Conservation (phyloP, 2,329 filamentous ascomycete genomes). For the Lachnellula arida region DNA sequence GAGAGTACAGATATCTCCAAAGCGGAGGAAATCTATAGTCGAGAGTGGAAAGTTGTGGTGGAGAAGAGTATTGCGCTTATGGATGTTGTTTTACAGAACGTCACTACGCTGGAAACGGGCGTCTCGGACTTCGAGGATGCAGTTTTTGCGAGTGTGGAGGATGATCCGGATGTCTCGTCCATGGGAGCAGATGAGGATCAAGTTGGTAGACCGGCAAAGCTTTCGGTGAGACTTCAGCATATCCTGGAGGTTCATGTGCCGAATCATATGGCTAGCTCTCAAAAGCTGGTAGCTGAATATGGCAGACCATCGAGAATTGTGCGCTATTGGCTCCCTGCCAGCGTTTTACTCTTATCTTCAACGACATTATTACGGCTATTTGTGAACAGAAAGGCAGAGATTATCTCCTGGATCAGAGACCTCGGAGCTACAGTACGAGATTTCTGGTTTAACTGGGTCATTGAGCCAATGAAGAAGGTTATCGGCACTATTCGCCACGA, state of each 20-base stretch:
- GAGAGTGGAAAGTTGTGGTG: constrained; percentile 68
- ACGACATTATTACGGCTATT: constrained; percentile 81
- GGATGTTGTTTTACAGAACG: constrained; percentile 75
- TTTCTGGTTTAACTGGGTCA: constrained; percentile 95
- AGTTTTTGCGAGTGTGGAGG: constrained; percentile 58
- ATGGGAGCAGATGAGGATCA: constrained; percentile 39
- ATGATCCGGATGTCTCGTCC: constrained; percentile 53
- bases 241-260: constrained; percentile 68
- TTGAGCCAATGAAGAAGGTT: constrained; percentile 78
- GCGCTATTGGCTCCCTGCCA: constrained; percentile 83
- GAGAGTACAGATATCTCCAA: constrained; percentile 47
- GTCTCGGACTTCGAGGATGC: constrained; percentile 61
- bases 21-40: constrained; percentile 37
- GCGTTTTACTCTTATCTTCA: constrained; percentile 70
- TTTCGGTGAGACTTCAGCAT: constrained; percentile 62
- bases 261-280: constrained; percentile 55
- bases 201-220: constrained; percentile 43
- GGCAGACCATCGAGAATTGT: constrained; percentile 71
- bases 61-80: constrained; percentile 79
- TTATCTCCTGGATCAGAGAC: constrained; percentile 74
- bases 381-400: constrained; percentile 68
- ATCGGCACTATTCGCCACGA: constrained; percentile 92
- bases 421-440: constrained; percentile 75
- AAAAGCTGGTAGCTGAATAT: constrained; percentile 53
- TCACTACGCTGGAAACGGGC: constrained; percentile 58